Conservation (phyloP, 2,329 filamentous ascomycete genomes). For the Cadophora malorum region DNA sequence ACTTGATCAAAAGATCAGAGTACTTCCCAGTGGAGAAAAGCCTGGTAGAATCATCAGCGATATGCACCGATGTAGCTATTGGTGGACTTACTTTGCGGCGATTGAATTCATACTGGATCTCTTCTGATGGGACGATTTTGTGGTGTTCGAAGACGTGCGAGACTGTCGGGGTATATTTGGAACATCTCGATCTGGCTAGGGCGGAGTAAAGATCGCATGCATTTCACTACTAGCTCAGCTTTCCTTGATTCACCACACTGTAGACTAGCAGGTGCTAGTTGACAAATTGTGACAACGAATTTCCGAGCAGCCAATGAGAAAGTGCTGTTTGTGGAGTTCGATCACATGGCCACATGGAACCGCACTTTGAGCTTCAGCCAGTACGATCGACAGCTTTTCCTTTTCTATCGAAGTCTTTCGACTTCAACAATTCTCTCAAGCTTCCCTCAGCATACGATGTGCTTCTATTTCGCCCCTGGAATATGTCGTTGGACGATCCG, state of each 20-base stretch:
- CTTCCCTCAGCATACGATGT: slow-evolving; percentile 61
- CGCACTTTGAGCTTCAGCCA: slow-evolving; percentile 24
- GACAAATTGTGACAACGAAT: neutral
- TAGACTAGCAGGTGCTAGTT: neutral
- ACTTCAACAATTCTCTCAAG: slow-evolving; percentile 58
- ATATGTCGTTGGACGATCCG: slow-evolving; percentile 28
- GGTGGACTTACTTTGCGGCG: slow-evolving; percentile 9
- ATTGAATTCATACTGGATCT: slow-evolving; percentile 2
- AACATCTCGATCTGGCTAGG: neutral
- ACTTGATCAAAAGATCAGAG: slow-evolving; percentile 36
- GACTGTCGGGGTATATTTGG: neutral
- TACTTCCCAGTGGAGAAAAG: slow-evolving; percentile 28
- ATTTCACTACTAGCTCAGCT: neutral
- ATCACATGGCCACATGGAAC: too few species aligned
- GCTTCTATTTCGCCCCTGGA: slow-evolving; percentile 40
- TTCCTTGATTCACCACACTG: neutral
- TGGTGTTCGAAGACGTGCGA: neutral
- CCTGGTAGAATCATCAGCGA: slow-evolving; percentile 12
- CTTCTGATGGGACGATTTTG: neutral
- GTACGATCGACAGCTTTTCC: slow-evolving; percentile 42
- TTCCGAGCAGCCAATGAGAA: neutral
- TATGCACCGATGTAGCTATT: neutral
- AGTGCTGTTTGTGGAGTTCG: neutral
- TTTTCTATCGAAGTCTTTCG: slow-evolving; percentile 44
- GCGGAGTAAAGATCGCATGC: neutral